These are phyloP conservation scores for Pyricularia sp. DNA, from an alignment of 2,329 filamentous ascomycete genomes.

Conservation along the genomic window DNA sequence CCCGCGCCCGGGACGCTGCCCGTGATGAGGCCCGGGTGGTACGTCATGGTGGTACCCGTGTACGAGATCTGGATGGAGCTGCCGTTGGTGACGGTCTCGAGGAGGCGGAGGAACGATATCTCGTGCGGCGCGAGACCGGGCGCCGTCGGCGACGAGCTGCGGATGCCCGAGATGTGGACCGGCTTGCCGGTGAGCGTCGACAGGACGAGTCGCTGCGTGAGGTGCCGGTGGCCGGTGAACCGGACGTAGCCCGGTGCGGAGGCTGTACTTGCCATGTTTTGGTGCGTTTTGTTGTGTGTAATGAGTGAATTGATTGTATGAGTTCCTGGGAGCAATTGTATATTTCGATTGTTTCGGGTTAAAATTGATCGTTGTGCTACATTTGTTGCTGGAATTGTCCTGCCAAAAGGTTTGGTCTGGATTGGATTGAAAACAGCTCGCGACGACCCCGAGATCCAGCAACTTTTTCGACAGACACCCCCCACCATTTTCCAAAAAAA, in stretches of 20 bases:
- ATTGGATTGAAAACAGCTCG: background rate
- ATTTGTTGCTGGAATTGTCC: background rate
- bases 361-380: background rate
- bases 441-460: background rate
- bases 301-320: background rate
- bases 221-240: slow-evolving; percentile 76
- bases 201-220: slow-evolving; percentile 77
- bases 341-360: background rate
- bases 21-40: slow-evolving; percentile 85
- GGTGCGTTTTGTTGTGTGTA: background rate
- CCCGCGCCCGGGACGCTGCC: slow-evolving; percentile 71
- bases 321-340: background rate
- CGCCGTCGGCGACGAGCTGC: slow-evolving; percentile 72
- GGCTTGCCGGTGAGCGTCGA: slow-evolving; percentile 85
- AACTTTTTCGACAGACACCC: background rate
- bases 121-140: slow-evolving; percentile 89
- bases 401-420: background rate
- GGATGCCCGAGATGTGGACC: slow-evolving; percentile 89
- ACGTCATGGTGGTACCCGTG: slow-evolving; percentile 87
- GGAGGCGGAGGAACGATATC: slow-evolving; percentile 87
- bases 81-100: slow-evolving; percentile 93
- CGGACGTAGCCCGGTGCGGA: slow-evolving; percentile 46
- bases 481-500: background rate
- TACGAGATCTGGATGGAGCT: slow-evolving; percentile 92
- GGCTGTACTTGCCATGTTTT: background rate